phyloP scores from a whole-genome alignment of 352 stramenopile species.

The Pythium pyrilobum region DNA sequence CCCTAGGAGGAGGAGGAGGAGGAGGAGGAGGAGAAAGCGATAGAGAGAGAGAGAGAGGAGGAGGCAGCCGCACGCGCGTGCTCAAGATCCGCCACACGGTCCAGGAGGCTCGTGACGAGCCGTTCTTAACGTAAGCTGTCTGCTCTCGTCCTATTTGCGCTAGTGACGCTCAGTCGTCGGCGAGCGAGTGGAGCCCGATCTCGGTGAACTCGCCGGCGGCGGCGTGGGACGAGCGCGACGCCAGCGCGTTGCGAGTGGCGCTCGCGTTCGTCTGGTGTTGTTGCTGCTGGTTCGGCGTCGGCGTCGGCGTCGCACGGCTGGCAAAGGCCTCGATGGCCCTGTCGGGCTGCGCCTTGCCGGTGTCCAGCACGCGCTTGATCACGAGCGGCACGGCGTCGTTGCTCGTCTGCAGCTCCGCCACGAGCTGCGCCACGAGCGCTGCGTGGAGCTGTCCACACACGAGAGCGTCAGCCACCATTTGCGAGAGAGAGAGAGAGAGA shows the following conservation, averaged over 20 bases:
- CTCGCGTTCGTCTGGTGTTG: background rate
- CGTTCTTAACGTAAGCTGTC: conserved; percentile 49
- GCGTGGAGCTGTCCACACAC: conserved; percentile 31
- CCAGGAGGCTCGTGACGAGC: conserved; percentile 66
- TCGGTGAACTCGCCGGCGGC: conserved; percentile 42
- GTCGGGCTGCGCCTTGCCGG: conserved; percentile 29
- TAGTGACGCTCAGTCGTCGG: conserved; percentile 16
- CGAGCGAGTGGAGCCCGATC: conserved; percentile 49
- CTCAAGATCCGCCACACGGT: conserved; percentile 68
- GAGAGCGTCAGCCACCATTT: background rate
- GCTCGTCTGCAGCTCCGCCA: conserved; percentile 37
- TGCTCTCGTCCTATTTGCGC: background rate
- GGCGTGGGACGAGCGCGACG: conserved; percentile 20
- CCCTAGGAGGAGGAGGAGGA: background rate
- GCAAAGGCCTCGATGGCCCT: conserved; percentile 31
- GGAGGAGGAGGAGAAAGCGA: conserved; percentile 1
- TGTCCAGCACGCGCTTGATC: conserved; percentile 53
- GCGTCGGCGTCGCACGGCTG: too few relatives aligned
- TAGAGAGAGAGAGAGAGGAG: too few relatives aligned
- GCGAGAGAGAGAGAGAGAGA: background rate
- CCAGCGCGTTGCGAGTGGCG: background rate
- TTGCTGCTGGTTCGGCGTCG: background rate
- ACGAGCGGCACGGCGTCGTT: conserved; percentile 47
- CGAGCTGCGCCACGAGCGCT: conserved; percentile 33
- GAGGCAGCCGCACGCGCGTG: conserved; percentile 21